A percentile compares a stretch with the other conserved stretches of the same genome.
Conservation (phyloP, 352 stramenopile genomes). For the Phytophthora constricta region DNA sequence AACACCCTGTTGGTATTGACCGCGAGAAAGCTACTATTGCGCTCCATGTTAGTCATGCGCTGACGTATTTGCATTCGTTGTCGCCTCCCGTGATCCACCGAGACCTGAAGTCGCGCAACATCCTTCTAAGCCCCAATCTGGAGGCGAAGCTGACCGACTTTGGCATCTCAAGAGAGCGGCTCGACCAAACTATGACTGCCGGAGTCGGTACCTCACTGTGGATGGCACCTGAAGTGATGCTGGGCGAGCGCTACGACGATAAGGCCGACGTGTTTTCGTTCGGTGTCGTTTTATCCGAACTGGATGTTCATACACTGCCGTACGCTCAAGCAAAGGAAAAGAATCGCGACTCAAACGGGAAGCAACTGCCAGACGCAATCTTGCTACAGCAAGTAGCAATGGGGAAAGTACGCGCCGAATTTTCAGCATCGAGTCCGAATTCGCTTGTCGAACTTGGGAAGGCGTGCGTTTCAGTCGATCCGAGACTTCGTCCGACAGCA, state of each 20-base stretch:
- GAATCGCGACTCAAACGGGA: conserved; percentile 8
- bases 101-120: conserved; percentile 78
- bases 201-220: conserved; percentile 24
- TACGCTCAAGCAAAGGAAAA: neutral
- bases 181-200: conserved; percentile 23
- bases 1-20: conserved; percentile 2
- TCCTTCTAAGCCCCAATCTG: conserved; percentile 55
- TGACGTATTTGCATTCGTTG: conserved; percentile 59
- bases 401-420: conserved; percentile 23
- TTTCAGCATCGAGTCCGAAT: conserved; percentile 17
- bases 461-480: conserved; percentile 44
- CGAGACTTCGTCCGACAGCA: conserved; percentile 43
- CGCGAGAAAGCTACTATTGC: conserved; percentile 36
- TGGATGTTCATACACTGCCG: conserved; percentile 51
- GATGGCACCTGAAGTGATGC: conserved; percentile 35
- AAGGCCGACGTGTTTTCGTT: conserved; percentile 39
- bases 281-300: conserved; percentile 40
- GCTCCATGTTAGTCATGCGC: conserved; percentile 46
- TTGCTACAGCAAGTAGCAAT: conserved; percentile 35
- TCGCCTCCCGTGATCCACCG: too few relatives aligned
- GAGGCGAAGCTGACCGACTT: conserved; percentile 63
- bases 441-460: conserved; percentile 29
- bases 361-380: conserved; percentile 27
- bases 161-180: conserved; percentile 43
- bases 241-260: conserved; percentile 23